Base-by-base conservation (phyloP, 495 filamentous ascomycete genomes). In the Penicillium antarcticum region DNA sequence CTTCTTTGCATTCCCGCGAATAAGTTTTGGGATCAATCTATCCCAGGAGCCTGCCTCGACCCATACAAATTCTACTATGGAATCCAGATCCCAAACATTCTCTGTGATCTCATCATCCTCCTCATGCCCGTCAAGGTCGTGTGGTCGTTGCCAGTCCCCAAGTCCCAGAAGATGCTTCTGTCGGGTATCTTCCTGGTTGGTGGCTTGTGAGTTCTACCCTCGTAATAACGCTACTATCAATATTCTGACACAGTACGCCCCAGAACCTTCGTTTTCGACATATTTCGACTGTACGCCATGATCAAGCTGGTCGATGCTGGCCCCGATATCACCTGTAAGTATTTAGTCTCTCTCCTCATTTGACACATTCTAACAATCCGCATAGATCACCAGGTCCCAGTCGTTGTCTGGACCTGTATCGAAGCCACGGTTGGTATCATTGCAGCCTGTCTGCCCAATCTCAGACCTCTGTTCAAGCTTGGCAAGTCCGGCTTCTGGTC, bases 91-190 rank as follows among this genome's bases (percentile, higher is more conserved):
- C 67, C 71, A 1, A 77, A 77, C 34, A 72, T 77, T 17, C 23
- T 74, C 14, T 58, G 67, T 2, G 75, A 76, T 46, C 44, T 67
- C 4, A 58, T 63, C 13, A 63, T 79, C 19, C 59, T 79, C 12
- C 24, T 75, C 0, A 69, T 82, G 33, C 81, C 81, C 0, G 58
- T 83, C 11, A 71, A 72, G 1, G 68, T 72, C 1, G 64, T 81
- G 5, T 67, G 67, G 58, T 58, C 56, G 5, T 55, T 77, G 10
- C 69, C 73, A 2, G 65, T 77, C 35, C 46, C 66, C 2, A 61
- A 56, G 45, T 56, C 51, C 13, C 62, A 73, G 43, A 79, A 71
- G 40, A 23, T 67, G 19, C 63, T 70, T 14, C 51, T 77, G 6
- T 60, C 65, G 0, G 60, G 64, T 16, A 66, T 79, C 3, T 79